Conservation (phyloP, 1,284 basidiomycete species). For the Chalciporus piperatoides region DNA sequence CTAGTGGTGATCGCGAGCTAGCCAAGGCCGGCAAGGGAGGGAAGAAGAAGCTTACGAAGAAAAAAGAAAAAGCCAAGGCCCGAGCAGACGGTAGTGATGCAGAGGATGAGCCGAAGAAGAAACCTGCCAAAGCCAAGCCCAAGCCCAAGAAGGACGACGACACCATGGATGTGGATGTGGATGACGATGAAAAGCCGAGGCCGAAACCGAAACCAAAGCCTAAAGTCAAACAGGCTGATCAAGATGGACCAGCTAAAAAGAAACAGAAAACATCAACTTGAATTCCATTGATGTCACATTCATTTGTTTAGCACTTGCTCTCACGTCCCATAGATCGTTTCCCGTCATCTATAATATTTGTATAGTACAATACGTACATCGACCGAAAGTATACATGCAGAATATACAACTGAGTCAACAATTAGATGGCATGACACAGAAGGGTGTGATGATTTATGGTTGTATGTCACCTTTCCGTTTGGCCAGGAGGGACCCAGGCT, state of each 20-base stretch:
- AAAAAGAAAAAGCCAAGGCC: constrained; percentile 37
- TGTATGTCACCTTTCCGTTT: constrained; percentile 38
- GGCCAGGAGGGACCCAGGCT: constrained; percentile 64
- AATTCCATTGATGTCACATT: background rate
- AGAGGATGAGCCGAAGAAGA: constrained; percentile 46
- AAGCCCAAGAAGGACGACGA: constrained; percentile 39
- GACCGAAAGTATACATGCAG: constrained; percentile 15
- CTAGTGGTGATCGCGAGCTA: constrained; percentile 67
- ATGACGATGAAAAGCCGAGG: constrained; percentile 37
- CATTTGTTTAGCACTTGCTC: background rate
- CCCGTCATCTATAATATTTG: constrained; percentile 17
- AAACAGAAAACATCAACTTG: constrained; percentile 54
- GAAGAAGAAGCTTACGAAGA: constrained; percentile 39
- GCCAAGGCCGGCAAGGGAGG: constrained; percentile 45
- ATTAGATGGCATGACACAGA: background rate
- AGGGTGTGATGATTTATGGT: constrained; percentile 16
- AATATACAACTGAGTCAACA: constrained; percentile 7
- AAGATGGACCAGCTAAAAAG: constrained; percentile 66
- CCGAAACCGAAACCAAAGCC: constrained; percentile 46
- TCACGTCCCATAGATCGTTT: constrained; percentile 2
- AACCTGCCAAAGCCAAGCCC: constrained; percentile 40
- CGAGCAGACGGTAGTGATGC: constrained; percentile 34
- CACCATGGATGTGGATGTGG: constrained; percentile 42
- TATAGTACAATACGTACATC: constrained; percentile 27
- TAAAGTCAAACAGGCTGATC: constrained; percentile 40